Conservation (phyloP, 1,284 basidiomycete genomes). For the Coniophora puteana region DNA sequence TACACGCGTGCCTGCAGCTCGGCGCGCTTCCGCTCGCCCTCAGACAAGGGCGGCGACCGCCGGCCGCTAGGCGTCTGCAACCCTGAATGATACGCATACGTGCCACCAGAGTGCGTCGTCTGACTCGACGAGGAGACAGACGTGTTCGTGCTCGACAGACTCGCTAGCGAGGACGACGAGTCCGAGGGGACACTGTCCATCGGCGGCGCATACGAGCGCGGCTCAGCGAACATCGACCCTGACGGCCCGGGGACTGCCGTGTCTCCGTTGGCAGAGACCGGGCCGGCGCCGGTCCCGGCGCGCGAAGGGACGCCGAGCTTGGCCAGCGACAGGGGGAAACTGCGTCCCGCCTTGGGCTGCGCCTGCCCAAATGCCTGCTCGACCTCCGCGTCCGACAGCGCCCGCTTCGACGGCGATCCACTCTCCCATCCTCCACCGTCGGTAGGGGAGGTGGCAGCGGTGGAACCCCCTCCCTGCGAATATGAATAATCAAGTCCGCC, state of each 20-base stretch:
- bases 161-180: too few relatives aligned
- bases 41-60: slow-evolving; percentile 29
- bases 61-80: slow-evolving; percentile 2
- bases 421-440: too few relatives aligned
- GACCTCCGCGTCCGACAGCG: too few relatives aligned
- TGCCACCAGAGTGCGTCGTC: background rate
- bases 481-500: slow-evolving; percentile 12
- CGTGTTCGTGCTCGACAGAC: slow-evolving; percentile 12
- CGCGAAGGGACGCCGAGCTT: too few relatives aligned
- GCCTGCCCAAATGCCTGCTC: slow-evolving; percentile 6
- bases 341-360: too few relatives aligned
- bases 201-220: background rate
- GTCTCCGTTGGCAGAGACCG: too few relatives aligned
- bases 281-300: too few relatives aligned
- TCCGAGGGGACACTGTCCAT: too few relatives aligned
- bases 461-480: slow-evolving; percentile 10
- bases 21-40: slow-evolving; percentile 48
- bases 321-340: too few relatives aligned
- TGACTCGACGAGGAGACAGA: slow-evolving; percentile 4
- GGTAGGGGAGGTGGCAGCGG: too few relatives aligned
- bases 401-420: slow-evolving; percentile 7
- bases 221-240: background rate
- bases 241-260: too few relatives aligned
- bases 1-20: slow-evolving; percentile 62
- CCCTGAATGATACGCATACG: background rate